Evolutionary conservation across 345 rosid species (phyloP), one percentile per base, ranked within the genome.

Genomic region (Citrus hindsii): DNA sequence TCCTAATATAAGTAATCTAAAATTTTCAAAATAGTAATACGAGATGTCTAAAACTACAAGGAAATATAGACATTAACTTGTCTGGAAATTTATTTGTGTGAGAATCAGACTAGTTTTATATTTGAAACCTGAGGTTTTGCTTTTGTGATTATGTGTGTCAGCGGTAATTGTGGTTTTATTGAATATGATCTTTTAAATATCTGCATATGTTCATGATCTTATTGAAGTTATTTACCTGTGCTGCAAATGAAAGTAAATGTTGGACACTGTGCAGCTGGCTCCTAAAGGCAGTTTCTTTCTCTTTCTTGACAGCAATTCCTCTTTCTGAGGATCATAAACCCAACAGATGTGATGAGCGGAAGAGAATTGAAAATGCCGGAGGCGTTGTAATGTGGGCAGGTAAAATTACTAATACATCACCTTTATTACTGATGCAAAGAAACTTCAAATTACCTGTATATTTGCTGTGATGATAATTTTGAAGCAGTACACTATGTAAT

Each of bases 251-350:
- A 68, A 56, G 53, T 40, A 30, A 65, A 55, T 71, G 37, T 78
- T 46, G n/a, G 22, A 33, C 51, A 35, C 24, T 78, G 27, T 27
- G 28, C 69, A 75, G 37, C 22, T 64, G 40, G 74, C 28, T 74
- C 48, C 67, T 80, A 30, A 67, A 74, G 75, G 79, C 69, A 28
- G 24, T 27, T 66, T 70, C 21, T 69, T 56, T 84, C 75, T 64
- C 60, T 70, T 69, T 79, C 37, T 88, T 78, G 19, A 61, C 86
- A 94, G 98, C 97, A 7, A 94, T 97, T 46, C 91, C 99, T 3
- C 92, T 97, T 48, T 97, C 99, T n/a, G 98, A 94, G 86, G 99
- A 97, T 86, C 99, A 94, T 83, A 97, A 97, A 80, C 98, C 99
- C 72, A 97, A 97, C 68, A 94, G 99, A 91, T 92, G 89, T 64